These are phyloP conservation scores for Bothriochloa decipiens DNA, from an alignment of 176 grass and related monocot species.

Conservation along the genomic window DNA sequence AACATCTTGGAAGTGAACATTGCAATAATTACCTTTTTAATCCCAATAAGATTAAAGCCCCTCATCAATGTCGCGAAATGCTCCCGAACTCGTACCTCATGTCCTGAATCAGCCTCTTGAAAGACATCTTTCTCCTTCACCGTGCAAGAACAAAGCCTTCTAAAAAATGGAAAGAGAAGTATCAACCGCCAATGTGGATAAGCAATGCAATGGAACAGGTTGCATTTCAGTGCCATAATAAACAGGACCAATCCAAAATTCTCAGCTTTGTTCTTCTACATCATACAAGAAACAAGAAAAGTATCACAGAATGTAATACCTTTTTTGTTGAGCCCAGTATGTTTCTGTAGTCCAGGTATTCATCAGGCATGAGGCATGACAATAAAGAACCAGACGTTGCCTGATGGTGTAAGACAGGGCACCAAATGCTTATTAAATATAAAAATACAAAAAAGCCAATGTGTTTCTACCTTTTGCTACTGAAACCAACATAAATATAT, in stretches of 20 bases:
- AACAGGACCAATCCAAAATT: too few species aligned
- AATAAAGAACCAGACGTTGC: slow-evolving; percentile 56
- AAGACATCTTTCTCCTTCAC: slow-evolving; percentile 52
- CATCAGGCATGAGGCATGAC: slow-evolving; percentile 77
- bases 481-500: slow-evolving; percentile 22
- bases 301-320: slow-evolving; percentile 49
- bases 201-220: too few species aligned
- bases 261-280: too few species aligned
- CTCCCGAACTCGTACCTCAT: slow-evolving; percentile 86
- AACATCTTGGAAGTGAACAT: too few species aligned
- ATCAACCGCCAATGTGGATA: too few species aligned
- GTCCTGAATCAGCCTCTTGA: slow-evolving; percentile 81
- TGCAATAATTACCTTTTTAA: too few species aligned
- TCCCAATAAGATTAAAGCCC: too few species aligned
- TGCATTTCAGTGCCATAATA: too few species aligned
- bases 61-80: too few species aligned
- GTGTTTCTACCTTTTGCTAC: background rate
- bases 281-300: slow-evolving; percentile 37
- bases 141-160: too few species aligned
- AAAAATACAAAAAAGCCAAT: slow-evolving; percentile 14
- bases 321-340: slow-evolving; percentile 72
- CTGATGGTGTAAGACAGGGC: slow-evolving; percentile 45
- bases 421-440: slow-evolving; percentile 29
- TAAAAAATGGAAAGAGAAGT: too few species aligned
- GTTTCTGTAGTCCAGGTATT: slow-evolving; percentile 74